Base-by-base conservation (phyloP, 2,329 filamentous ascomycete species). In the Fusarium miscanthi region DNA sequence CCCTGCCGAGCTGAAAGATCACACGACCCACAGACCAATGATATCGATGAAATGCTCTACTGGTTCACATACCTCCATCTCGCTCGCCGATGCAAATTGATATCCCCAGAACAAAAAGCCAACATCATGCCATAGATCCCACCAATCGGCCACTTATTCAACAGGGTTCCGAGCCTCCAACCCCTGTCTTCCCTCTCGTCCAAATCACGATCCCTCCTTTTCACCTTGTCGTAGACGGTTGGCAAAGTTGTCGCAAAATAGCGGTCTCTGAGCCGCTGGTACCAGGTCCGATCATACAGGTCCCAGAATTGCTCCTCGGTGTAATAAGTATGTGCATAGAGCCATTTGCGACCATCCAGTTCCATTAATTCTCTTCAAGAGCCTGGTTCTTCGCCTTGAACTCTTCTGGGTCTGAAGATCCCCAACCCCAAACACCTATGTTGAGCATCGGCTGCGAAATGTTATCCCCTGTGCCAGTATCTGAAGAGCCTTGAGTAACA, bases 311-410 rank as follows among this genome's bases (percentile, higher is more conserved):
- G 88, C 0, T 86, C 82, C 71, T 92, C 87, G 2, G 86, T 86
- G 78, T 95, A 95, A 80, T 93, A 95, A 0, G 92, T 90, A 74
- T 94, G 91, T 2, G 93, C 93, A 78, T 95, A 95, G 6, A 95
- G 82, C 91, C 93, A 95, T 81, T 95, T 95, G 83, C 91, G 89
- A 1, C 93, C 93, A 17, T 90, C 89, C 0, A 95, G 84, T 46
- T 88, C 85, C 19, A 82, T 82, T 3, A 94, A 84, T 71, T 90
- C 5, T 81, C 79, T 80, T 95, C 93, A 6, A 95, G 84, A 40
- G 83, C 85, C 5, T 90, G 86, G 78, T 95, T 95, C 62, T 88
- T 87, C 8, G 80, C 78, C 1, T 93, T 82, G 75, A 94, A 94
- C 14, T 84, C 83, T 1, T 79, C 76, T 23, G 79, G 78, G 23